These are phyloP conservation scores for Veloboletus limbatus DNA, from an alignment of 1,284 basidiomycete genomes.

Conservation along the genomic window DNA sequence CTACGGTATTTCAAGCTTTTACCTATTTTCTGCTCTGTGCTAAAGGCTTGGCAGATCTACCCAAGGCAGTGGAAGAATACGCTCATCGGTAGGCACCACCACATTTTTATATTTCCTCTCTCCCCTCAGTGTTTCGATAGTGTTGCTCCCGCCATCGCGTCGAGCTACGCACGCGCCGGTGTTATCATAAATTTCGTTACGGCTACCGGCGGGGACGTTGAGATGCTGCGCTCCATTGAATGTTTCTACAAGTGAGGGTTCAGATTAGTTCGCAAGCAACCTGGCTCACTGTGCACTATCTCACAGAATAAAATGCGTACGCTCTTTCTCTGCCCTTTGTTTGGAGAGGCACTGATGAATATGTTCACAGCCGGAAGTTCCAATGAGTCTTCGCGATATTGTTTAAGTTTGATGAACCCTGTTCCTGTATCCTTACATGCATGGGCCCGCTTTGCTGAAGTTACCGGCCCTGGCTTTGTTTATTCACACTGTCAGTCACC, in stretches of 20 bases:
- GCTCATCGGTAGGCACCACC: slow-evolving; percentile 70
- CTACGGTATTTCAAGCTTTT: slow-evolving; percentile 56
- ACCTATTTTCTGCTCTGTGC: not conserved
- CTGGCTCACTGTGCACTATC: slow-evolving; percentile 9
- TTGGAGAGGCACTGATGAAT: slow-evolving; percentile 13
- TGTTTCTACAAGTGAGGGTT: slow-evolving; percentile 83
- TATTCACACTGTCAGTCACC: slow-evolving; percentile 29
- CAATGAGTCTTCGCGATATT: slow-evolving; percentile 81
- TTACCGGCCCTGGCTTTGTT: slow-evolving; percentile 22
- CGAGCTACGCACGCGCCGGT: slow-evolving; percentile 77
- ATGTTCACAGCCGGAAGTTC: slow-evolving; percentile 74
- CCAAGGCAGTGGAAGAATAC: slow-evolving; percentile 94
- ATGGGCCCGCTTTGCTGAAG: slow-evolving; percentile 22
- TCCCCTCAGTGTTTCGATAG: slow-evolving; percentile 36
- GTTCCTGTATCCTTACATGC: slow-evolving; percentile 77
- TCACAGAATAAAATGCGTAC: slow-evolving; percentile 82
- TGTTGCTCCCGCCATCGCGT: slow-evolving; percentile 78
- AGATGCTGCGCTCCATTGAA: slow-evolving; percentile 96
- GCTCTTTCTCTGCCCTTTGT: slow-evolving; percentile 26
- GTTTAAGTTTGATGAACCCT: slow-evolving; percentile 52
- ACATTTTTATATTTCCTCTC: not conserved
- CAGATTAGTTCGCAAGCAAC: not conserved
- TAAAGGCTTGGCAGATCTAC: slow-evolving; percentile 62
- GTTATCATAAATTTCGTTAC: slow-evolving; percentile 95
- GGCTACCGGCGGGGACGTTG: slow-evolving; percentile 93